Conservation (phyloP, 768 basidiomycete species). For the Mycena crocata region DNA sequence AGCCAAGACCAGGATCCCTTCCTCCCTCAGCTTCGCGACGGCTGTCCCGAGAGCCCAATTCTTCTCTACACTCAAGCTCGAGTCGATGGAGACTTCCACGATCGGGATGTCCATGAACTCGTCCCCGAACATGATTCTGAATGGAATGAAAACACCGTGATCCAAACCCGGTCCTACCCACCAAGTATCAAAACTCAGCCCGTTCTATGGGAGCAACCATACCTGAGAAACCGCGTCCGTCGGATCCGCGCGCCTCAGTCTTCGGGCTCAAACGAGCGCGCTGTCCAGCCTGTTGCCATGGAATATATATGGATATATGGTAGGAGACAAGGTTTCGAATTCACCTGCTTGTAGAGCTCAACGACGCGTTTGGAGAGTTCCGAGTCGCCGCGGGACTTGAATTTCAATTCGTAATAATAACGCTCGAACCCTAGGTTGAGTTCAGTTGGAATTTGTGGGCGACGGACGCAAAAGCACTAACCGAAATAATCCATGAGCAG, state of each 20-base stretch:
- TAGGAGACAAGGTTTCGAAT: background rate
- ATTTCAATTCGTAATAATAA: slow-evolving; percentile 77
- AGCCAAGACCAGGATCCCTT: slow-evolving; percentile 75
- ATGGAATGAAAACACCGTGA: slow-evolving; percentile 86
- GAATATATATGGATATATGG: background rate
- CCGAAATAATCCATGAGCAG: slow-evolving; percentile 80
- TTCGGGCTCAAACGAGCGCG: slow-evolving; percentile 60
- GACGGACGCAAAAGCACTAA: too few relatives aligned
- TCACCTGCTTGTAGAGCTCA: slow-evolving; percentile 66
- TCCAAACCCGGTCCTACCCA: slow-evolving; percentile 70
- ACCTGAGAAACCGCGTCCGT: slow-evolving; percentile 68
- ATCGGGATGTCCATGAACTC: slow-evolving; percentile 72
- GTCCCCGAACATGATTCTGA: slow-evolving; percentile 82
- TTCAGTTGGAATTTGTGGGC: too few relatives aligned
- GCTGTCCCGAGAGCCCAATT: slow-evolving; percentile 78
- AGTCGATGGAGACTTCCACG: slow-evolving; percentile 78
- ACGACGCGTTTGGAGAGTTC: slow-evolving; percentile 69
- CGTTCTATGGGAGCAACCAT: background rate
- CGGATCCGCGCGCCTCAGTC: slow-evolving; percentile 68
- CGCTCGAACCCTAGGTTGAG: too few relatives aligned
- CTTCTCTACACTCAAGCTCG: slow-evolving; percentile 64
- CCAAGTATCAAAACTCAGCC: background rate
- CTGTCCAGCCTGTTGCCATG: slow-evolving; percentile 59
- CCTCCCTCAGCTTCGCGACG: slow-evolving; percentile 66
- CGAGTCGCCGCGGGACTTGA: slow-evolving; percentile 74